These are phyloP conservation scores for Durotheca rogersii DNA, from an alignment of 495 filamentous ascomycete genomes.

Conservation along the genomic window DNA sequence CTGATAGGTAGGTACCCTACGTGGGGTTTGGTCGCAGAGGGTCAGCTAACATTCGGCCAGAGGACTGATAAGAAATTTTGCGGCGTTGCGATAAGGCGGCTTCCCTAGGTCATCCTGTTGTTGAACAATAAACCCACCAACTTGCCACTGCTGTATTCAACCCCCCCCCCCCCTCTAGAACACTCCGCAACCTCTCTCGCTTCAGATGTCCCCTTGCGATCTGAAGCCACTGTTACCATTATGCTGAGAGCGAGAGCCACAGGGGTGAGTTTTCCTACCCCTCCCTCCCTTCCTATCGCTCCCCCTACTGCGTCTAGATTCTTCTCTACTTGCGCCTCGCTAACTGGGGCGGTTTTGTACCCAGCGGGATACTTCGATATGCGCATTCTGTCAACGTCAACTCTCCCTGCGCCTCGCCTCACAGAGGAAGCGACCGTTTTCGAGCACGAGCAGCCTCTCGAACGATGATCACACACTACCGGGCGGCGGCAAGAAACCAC, in stretches of 20 bases:
- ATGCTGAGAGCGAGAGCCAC: constrained; percentile 35
- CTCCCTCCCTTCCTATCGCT: background rate
- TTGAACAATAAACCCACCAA: too few species aligned
- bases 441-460: constrained; percentile 5
- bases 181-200: background rate
- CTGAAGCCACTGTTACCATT: constrained; percentile 16
- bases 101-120: too few species aligned
- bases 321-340: background rate
- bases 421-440: constrained; percentile 20
- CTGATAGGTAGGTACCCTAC: too few species aligned
- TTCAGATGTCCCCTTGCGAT: constrained; percentile 26
- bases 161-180: background rate
- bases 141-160: too few species aligned
- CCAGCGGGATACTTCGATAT: constrained; percentile 35
- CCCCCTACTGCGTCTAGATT: background rate
- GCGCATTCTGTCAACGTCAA: constrained; percentile 33
- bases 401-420: constrained; percentile 17
- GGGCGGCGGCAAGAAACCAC: background rate
- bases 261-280: constrained; percentile 29
- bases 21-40: too few species aligned
- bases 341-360: constrained; percentile 9
- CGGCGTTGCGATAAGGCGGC: constrained; percentile 9
- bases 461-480: background rate
- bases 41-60: too few species aligned
- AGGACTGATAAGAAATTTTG: too few species aligned